Evolutionary conservation across 2,329 filamentous ascomycete species (phyloP), one percentile per base, ranked within the genome.

Genomic region (Sporothrix schenckii): DNA sequence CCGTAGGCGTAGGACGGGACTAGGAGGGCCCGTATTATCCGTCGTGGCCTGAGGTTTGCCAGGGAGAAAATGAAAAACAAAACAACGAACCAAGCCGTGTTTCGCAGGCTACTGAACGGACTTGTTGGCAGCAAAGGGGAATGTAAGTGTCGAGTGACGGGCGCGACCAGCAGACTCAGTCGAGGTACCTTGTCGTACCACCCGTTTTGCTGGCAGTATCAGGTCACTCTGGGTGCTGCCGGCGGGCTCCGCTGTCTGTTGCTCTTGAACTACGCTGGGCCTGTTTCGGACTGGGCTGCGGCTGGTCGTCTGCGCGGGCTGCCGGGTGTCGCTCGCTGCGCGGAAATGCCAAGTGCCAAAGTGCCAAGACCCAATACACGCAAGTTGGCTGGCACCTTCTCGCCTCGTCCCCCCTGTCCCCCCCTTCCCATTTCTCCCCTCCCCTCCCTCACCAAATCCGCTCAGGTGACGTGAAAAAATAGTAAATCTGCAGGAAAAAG

Each of bases 381-480:
- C 30, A 5, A 34, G 6, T 41, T 44, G 56, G 56, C n/a, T 44
- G 2, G 27, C 27, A 30, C 27, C 4, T 30, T 30, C 27, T 30
- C 27, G 27, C 27, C 27, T 30, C 27, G 3, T 30, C 27, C 27
- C 27, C 27, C 19, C 30, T 30, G 27, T 58, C n/a, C 30, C 21
- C 39, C 58, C 39, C 58, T 30, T 13, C 52, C 16, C 52, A 19
- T 69, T 53, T 27, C 52, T 60, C 16, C 47, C 61, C 24, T 24
- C 24, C 60, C 65, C 68, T 70, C 70, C 70, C 70, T 75, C 74
- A 74, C 72, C 72, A 74, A 73, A 74, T 73, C 58, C 14, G 74
- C 73, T 76, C 76, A 77, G 75, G 75, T 77, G 76, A 77, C 69
- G 70, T 50, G 66, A 72, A 73, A 76, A 75, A 75, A 50, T 44